Evolutionary conservation across 768 basidiomycete genomes (phyloP).

Genomic region (Collybia nuda): DNA sequence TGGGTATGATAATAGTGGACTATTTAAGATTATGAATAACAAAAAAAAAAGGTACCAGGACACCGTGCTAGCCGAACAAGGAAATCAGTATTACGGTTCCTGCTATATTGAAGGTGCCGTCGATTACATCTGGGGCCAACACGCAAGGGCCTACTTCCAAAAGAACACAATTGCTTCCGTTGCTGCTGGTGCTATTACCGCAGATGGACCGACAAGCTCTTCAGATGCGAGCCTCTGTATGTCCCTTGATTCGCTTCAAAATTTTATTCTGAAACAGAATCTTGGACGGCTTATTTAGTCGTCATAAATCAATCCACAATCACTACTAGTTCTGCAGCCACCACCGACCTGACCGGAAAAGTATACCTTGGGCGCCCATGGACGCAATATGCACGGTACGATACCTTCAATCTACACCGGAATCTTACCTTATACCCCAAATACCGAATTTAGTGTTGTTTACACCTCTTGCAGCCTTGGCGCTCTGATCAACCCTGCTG

Average conservation of each 20-base stretch:
- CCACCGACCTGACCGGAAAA: conserved; percentile 13
- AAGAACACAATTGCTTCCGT: conserved; percentile 23
- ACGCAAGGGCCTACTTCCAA: conserved; percentile 21
- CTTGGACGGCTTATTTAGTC: conserved; percentile 1
- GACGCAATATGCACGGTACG: conserved; percentile 10
- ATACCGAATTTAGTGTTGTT: conserved; percentile 20
- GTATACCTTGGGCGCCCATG: conserved; percentile 16
- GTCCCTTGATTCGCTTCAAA: not conserved
- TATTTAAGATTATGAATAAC: not conserved
- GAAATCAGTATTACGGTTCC: conserved; percentile 18
- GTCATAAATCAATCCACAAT: conserved; percentile 24
- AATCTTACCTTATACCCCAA: not conserved
- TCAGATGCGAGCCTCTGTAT: conserved; percentile 12
- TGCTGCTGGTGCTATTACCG: conserved; percentile 22
- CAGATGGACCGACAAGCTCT: conserved; percentile 18
- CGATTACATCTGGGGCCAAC: conserved; percentile 24
- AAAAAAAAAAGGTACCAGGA: conserved; percentile 18
- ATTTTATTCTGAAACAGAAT: not conserved
- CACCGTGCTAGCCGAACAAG: conserved; percentile 20
- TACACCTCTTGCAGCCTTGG: conserved; percentile 20
- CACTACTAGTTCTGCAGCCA: conserved; percentile 16
- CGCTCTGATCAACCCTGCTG: conserved; percentile 21
- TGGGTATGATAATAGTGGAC: conserved; percentile 2
- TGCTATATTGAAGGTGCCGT: conserved; percentile 25
- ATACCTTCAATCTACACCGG: conserved; percentile 22